A percentile compares a stretch with the other conserved stretches of the same genome.
These are phyloP conservation scores for Solanum hybrid DNA, from an alignment of 305 asterid genomes.

Conservation along the genomic window DNA sequence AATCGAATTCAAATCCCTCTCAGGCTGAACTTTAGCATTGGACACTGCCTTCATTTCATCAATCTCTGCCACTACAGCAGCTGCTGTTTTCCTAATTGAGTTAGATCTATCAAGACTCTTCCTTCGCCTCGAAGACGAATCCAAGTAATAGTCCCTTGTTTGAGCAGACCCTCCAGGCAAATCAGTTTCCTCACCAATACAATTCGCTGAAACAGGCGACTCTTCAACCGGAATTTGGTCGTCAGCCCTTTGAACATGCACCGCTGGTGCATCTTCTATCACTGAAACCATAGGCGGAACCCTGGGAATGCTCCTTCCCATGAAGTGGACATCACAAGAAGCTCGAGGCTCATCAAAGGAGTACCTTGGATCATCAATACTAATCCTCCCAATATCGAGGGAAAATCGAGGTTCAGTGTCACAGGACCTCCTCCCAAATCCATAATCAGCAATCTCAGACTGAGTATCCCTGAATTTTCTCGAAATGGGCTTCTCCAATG, in stretches of 20 bases:
- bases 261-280: constrained; percentile 62
- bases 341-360: constrained; percentile 94
- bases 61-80: constrained; percentile 77
- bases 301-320: constrained; percentile 60
- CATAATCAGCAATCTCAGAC: constrained; percentile 91
- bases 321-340: constrained; percentile 81
- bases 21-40: constrained; percentile 55
- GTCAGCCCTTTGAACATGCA: constrained; percentile 41
- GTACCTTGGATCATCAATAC: constrained; percentile 79
- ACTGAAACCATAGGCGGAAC: constrained; percentile 73
- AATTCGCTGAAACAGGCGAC: constrained; percentile 8
- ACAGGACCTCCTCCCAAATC: constrained; percentile 82
- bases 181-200: constrained; percentile 24
- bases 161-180: constrained; percentile 82
- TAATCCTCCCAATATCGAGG: constrained; percentile 77
- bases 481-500: constrained; percentile 68
- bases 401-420: constrained; percentile 88
- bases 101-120: constrained; percentile 94
- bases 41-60: constrained; percentile 60
- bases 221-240: constrained; percentile 74
- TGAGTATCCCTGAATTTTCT: constrained; percentile 76
- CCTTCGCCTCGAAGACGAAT: constrained; percentile 73
- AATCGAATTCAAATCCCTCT: constrained; percentile 41
- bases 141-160: constrained; percentile 74
- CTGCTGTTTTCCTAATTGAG: constrained; percentile 76